phyloP scores from a whole-genome alignment of 1,139 yeast species.

The Suhomyces atakaporum region DNA sequence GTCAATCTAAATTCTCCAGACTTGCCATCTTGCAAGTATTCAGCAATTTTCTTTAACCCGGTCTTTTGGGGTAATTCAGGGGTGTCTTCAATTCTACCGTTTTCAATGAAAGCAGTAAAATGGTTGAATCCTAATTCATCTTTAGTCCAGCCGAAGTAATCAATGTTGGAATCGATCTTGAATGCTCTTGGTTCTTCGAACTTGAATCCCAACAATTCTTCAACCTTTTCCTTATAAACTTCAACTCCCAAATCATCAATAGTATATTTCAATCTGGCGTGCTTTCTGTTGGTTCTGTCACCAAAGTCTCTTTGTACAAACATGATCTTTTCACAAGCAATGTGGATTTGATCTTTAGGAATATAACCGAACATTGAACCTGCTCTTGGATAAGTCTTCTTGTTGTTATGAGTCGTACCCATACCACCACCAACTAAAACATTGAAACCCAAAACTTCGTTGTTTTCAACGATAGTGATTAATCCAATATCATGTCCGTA shows the following conservation, averaged over 20 bases:
- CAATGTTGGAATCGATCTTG: conserved; percentile 83
- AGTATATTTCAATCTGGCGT: conserved; percentile 96
- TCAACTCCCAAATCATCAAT: conserved; percentile 90
- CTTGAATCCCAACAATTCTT: conserved; percentile 75
- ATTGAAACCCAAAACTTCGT: conserved; percentile 74
- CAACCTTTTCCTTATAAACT: conserved; percentile 75
- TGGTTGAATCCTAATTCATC: conserved; percentile 88
- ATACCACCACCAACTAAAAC: conserved; percentile 97
- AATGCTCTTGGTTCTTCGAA: conserved; percentile 72
- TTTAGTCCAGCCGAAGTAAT: conserved; percentile 90
- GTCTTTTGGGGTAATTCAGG: conserved; percentile 87
- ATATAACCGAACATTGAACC: conserved; percentile 86
- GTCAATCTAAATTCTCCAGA: conserved; percentile 90
- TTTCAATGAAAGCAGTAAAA: conserved; percentile 92
- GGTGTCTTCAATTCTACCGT: conserved; percentile 95
- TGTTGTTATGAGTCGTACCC: conserved; percentile 97
- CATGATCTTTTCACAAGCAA: conserved; percentile 90
- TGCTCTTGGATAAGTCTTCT: conserved; percentile 94
- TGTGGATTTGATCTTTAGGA: conserved; percentile 63
- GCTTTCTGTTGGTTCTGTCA: conserved; percentile 95
- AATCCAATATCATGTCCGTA: conserved; percentile 95
- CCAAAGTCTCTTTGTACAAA: conserved; percentile 94
- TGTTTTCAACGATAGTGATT: conserved; percentile 78
- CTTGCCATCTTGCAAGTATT: conserved; percentile 51
- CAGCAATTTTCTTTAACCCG: conserved; percentile 80